phyloP scores from a whole-genome alignment of 2,329 filamentous ascomycete genomes.

The Sporothrix sp. region DNA sequence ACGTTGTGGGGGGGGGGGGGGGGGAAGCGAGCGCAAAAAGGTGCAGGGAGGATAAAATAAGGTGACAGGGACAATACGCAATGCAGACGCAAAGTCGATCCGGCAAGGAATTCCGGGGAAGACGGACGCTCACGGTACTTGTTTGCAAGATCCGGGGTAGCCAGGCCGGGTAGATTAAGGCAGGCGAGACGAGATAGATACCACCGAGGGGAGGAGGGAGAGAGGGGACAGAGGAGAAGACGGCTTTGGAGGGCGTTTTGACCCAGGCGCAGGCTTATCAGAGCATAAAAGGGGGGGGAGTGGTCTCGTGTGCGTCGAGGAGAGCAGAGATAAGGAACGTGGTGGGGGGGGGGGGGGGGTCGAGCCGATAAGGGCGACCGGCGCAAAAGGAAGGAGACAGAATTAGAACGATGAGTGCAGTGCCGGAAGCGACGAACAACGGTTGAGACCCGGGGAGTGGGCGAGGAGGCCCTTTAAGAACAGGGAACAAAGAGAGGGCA shows the following conservation, averaged over 20 bases:
- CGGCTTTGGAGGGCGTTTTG: background rate
- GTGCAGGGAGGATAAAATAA: too few species aligned
- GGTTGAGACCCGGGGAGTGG: background rate
- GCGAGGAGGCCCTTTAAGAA: background rate
- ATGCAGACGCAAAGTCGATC: conserved; percentile 3
- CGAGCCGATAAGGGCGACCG: background rate
- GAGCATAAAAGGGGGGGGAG: too few species aligned
- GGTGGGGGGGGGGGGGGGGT: background rate
- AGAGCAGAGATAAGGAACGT: background rate
- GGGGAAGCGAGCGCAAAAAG: background rate
- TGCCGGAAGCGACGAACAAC: background rate
- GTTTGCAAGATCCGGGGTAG: conserved; percentile 10
- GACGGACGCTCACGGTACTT: background rate
- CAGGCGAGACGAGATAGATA: background rate
- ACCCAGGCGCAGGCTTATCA: conserved; percentile 1
- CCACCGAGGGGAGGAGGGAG: background rate
- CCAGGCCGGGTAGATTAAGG: background rate
- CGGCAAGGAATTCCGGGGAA: conserved; percentile 8
- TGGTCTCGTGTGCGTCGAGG: background rate
- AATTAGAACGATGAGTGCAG: background rate
- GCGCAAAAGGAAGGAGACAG: background rate
- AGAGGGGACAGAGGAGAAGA: background rate
- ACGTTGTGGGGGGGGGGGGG: background rate
- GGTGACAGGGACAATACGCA: background rate
- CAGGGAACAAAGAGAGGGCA: background rate